These are phyloP conservation scores for Leccinum aurantiacum DNA, from an alignment of 768 basidiomycete genomes.

Conservation along the genomic window DNA sequence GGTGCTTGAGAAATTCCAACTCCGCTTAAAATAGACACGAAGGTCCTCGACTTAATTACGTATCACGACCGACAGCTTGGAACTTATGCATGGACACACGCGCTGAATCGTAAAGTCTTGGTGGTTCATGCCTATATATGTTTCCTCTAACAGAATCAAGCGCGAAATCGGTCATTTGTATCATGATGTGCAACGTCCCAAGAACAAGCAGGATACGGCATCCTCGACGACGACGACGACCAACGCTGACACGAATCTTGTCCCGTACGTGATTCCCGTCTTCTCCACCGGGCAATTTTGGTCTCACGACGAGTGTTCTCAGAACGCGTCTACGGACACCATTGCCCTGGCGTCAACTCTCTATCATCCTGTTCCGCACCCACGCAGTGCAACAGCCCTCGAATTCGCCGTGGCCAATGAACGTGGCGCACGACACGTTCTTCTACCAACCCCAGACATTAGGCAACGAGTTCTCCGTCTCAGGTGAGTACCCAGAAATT, in stretches of 20 bases:
- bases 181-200: constrained; percentile 76
- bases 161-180: constrained; percentile 95
- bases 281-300: neutral
- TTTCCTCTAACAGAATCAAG: constrained; percentile 64
- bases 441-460: constrained; percentile 71
- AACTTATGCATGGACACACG: no score
- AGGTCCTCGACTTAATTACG: no score
- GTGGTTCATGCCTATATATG: no score
- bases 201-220: constrained; percentile 43
- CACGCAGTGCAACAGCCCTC: constrained; percentile 26
- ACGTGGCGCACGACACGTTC: constrained; percentile 49
- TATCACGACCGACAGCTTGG: no score
- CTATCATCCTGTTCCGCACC: neutral
- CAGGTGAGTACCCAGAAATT: constrained; percentile 51
- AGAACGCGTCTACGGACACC: constrained; percentile 25
- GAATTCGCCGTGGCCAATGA: constrained; percentile 55
- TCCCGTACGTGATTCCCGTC: constrained; percentile 20
- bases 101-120: no score
- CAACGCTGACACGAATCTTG: constrained; percentile 31
- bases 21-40: constrained; percentile 27
- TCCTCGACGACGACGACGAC: constrained; percentile 16
- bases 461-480: constrained; percentile 82
- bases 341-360: no score
- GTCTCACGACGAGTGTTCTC: neutral
- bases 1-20: constrained; percentile 18